phyloP scores from a whole-genome alignment of 1,139 yeast genomes.

The Sugiyamaella pinicola region DNA sequence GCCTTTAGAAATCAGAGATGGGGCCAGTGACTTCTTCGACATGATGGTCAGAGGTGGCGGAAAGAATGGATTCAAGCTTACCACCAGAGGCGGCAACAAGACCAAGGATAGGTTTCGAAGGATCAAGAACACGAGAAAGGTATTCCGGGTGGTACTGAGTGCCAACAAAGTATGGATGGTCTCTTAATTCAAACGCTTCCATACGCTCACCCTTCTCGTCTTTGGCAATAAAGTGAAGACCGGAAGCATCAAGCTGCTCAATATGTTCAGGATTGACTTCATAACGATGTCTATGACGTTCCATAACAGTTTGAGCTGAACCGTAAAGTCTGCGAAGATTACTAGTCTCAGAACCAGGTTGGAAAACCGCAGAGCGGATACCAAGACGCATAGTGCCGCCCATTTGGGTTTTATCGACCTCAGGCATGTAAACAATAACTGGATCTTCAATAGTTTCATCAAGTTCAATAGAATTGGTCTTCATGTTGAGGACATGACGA shows the following conservation, averaged over 20 bases:
- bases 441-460: slow-evolving; percentile 67
- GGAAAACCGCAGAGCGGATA: slow-evolving; percentile 84
- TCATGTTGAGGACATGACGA: slow-evolving; percentile 72
- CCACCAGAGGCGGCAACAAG: slow-evolving; percentile 92
- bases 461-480: slow-evolving; percentile 85
- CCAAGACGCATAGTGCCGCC: slow-evolving; percentile 99
- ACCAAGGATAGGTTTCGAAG: slow-evolving; percentile 95
- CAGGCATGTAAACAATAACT: slow-evolving; percentile 97
- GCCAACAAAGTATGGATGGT: slow-evolving; percentile 89
- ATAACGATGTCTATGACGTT: slow-evolving; percentile 98
- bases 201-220: slow-evolving; percentile 89
- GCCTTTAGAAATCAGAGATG: slow-evolving; percentile 15
- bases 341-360: slow-evolving; percentile 66
- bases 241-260: slow-evolving; percentile 66
- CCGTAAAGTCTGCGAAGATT: slow-evolving; percentile 82
- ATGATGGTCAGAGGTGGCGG: slow-evolving; percentile 4
- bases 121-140: slow-evolving; percentile 91
- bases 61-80: slow-evolving; percentile 51
- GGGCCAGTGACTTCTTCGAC: slow-evolving; percentile 12
- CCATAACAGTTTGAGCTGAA: slow-evolving; percentile 65
- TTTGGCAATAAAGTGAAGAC: slow-evolving; percentile 87
- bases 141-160: slow-evolving; percentile 99
- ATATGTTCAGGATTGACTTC: slow-evolving; percentile 91
- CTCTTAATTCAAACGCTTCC: slow-evolving; percentile 83
- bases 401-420: slow-evolving; percentile 89